Evolutionary conservation across 208 protist species (phyloP).

Genomic region (Trypanosoma platydactyli): DNA sequence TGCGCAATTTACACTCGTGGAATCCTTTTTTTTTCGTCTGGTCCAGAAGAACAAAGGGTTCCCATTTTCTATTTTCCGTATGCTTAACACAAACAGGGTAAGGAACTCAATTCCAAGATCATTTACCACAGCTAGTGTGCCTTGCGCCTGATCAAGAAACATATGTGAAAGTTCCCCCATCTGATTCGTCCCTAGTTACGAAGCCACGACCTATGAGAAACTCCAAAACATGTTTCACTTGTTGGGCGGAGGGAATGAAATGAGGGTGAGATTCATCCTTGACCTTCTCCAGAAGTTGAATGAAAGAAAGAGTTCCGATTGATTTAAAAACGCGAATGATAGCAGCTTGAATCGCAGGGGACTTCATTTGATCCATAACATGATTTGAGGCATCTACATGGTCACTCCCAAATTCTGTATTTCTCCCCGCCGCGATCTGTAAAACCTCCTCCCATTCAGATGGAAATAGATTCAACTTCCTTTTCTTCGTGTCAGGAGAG

Average conservation of each 20-base stretch:
- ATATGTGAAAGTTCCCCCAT: slow-evolving; percentile 39
- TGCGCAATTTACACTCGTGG: too few species aligned
- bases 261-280: slow-evolving; percentile 12
- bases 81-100: slow-evolving; percentile 13
- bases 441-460: slow-evolving; percentile 9
- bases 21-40: too few species aligned
- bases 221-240: slow-evolving; percentile 62
- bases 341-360: slow-evolving; percentile 22
- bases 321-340: slow-evolving; percentile 29
- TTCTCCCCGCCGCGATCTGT: slow-evolving; percentile 5
- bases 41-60: too few species aligned
- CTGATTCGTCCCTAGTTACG: slow-evolving; percentile 37
- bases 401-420: slow-evolving; percentile 8
- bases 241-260: slow-evolving; percentile 19
- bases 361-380: slow-evolving; percentile 19
- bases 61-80: background rate
- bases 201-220: slow-evolving; percentile 60
- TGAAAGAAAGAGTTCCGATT: slow-evolving; percentile 20
- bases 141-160: background rate
- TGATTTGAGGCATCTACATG: slow-evolving; percentile 25
- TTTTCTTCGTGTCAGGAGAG: slow-evolving; percentile 12
- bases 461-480: slow-evolving; percentile 19
- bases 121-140: background rate
- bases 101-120: slow-evolving; percentile 13
- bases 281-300: slow-evolving; percentile 24